Base-by-base conservation (phyloP, 2,329 filamentous ascomycete genomes). In the Neophaeococcomyces aloes region DNA sequence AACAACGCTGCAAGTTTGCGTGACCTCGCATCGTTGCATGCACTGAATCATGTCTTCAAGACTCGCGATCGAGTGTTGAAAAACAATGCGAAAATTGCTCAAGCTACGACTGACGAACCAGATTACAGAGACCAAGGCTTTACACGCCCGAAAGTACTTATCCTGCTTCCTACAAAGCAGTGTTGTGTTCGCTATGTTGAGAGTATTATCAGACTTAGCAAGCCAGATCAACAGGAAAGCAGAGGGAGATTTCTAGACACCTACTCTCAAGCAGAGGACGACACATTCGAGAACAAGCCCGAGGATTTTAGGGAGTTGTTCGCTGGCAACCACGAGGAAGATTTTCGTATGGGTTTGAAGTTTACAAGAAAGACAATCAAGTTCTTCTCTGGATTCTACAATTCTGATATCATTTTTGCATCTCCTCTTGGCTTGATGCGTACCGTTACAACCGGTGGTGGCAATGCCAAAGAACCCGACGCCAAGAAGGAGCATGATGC, bases 341-440 rank as follows among this genome's bases (percentile, higher is more conserved):
- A 93, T 76, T 98, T 96, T 67, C 79, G 89, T 2, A 70, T 96
- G 2, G 91, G 89, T n/a, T 65, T 98, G 59, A 98, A 96, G 64
- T 93, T 98, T 61, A 96, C 91, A 0, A 78, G 91, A 48, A 96
- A 95, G 65, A 94, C 87, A 0, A 72, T 96, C 59, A 96, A 95
- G 61, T 91, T 84, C 61, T 98, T 94, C 66, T 76, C 89, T 0
- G 83, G 87, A 49, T 98, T 98, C 62, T 96, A 96, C 69, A 89
- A 83, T 61, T 94, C 88, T 7, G 91, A 98, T 60, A 87, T 98
- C 52, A 86, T 98, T 44, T 72, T 98, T 42, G 87, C 86, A 17
- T 94, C 86, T 53, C 86, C 91, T 0, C 71, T 98, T 2, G 91
- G 91, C 8, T 71, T 98, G 13, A 83, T 87, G 42, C 87, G 91